These are phyloP conservation scores for Penicillium vulpinum DNA, from an alignment of 2,329 filamentous ascomycete genomes.

Conservation along the genomic window DNA sequence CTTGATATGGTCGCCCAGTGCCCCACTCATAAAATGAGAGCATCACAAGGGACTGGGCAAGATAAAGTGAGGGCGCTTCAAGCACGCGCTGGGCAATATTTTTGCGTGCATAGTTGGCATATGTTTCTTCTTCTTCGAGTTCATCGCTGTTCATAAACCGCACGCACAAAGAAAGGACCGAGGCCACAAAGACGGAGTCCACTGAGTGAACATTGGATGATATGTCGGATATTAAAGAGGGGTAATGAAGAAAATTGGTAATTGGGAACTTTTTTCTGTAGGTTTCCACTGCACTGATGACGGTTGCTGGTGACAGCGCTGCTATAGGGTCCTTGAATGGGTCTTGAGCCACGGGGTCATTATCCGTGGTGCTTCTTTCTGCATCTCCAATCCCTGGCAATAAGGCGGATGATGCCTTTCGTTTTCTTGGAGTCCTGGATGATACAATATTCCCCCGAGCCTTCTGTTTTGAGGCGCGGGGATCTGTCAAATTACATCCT, in stretches of 20 bases:
- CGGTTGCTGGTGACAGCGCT: slow-evolving; percentile 26
- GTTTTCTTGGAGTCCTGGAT: slow-evolving; percentile 16
- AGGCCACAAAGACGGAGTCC: slow-evolving; percentile 37
- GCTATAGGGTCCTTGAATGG: slow-evolving; percentile 22
- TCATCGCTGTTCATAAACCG: slow-evolving; percentile 32
- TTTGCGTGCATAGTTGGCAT: slow-evolving; percentile 35
- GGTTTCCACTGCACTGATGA: slow-evolving; percentile 37
- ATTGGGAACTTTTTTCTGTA: slow-evolving; percentile 42
- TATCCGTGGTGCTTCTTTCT: slow-evolving; percentile 4
- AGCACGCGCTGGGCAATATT: slow-evolving; percentile 35
- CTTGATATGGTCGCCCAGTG: slow-evolving; percentile 37
- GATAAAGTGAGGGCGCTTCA: slow-evolving; percentile 35
- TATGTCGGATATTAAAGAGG: slow-evolving; percentile 37
- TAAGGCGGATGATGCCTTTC: slow-evolving; percentile 11
- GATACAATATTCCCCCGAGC: background rate
- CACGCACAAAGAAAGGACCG: slow-evolving; percentile 36
- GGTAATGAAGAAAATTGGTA: slow-evolving; percentile 40
- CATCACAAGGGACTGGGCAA: slow-evolving; percentile 40
- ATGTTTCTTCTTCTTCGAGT: slow-evolving; percentile 30
- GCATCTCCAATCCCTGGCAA: background rate
- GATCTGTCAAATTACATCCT: slow-evolving; percentile 33
- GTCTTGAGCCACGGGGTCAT: slow-evolving; percentile 1
- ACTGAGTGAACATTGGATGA: slow-evolving; percentile 31
- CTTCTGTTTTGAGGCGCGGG: slow-evolving; percentile 23
- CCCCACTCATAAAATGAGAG: slow-evolving; percentile 41